Base-by-base conservation (phyloP, 768 basidiomycete species). In the Lepiota brunneoincarnata region DNA sequence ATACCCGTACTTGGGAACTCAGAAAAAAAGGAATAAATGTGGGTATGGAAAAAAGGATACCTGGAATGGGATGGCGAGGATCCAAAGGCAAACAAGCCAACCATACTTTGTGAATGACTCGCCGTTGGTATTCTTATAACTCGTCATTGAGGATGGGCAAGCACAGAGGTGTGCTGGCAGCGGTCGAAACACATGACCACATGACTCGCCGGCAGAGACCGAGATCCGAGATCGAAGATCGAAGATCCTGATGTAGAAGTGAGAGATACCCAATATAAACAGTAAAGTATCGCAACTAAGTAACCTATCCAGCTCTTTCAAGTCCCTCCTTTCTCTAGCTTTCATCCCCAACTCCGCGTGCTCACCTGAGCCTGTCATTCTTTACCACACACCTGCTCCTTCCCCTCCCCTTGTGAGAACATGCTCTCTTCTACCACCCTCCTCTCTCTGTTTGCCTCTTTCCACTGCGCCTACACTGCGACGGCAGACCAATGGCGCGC, bases 401-500 rank as follows among this genome's bases (percentile, higher is more conserved):
- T 46, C 50, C 69, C 58, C 63, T 65, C 58, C 55, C 65, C 59
- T 55, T 56, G 52, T 48, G 54, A 57, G 37, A 49, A 47, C 65
- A 43, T 64, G 58, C 58, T 55, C 58, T 62, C 62, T 54, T 34
- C 54, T 21, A 54, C 51, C 50, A 61, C 46, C 47, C 69, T 49
- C 50, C 56, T 54, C 46, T 57, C 40, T 38, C 51, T 47, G 21
- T 59, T 55, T 37, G 49, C 56, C 3, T 55, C 56, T 35, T 46
- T 66, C 37, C 59, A 61, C 42, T 63, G 71, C 44, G 75, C 69
- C 10, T 70, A 69, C 50, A 81, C 84, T 17, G 87, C 86, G 3
- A 83, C 84, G 44, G 80, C 86, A 31, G 85, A 87, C 49, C 75
- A 89, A 63, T 91, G 87, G 90, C 75, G 87, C 58, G 75, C 80